phyloP scores from a whole-genome alignment of 1,284 basidiomycete genomes.

The Rhodotorula glutinis region DNA sequence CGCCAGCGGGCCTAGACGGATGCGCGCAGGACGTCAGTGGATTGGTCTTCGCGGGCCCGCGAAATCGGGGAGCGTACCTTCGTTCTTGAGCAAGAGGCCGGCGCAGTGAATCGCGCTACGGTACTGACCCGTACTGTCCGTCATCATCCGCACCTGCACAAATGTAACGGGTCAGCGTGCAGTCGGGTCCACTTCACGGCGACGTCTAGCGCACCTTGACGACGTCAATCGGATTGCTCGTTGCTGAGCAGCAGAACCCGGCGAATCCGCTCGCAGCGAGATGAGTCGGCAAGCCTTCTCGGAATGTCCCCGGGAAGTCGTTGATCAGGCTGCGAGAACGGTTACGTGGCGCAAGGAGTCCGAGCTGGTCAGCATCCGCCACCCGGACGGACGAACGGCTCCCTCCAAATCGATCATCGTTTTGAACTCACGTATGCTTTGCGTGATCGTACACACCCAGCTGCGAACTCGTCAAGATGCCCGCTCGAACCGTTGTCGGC shows the following conservation, averaged over 20 bases:
- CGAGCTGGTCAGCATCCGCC: not conserved
- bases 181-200: not conserved
- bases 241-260: slow-evolving; percentile 40
- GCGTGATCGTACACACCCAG: slow-evolving; percentile 42
- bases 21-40: not conserved
- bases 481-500: slow-evolving; percentile 42
- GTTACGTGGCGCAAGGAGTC: too few relatives aligned
- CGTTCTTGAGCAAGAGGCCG: slow-evolving; percentile 36
- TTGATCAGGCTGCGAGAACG: slow-evolving; percentile 32
- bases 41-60: too few relatives aligned
- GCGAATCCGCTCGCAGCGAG: slow-evolving; percentile 41
- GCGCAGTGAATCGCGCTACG: slow-evolving; percentile 38
- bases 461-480: slow-evolving; percentile 42
- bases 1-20: slow-evolving; percentile 36
- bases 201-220: slow-evolving; percentile 38
- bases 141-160: slow-evolving; percentile 40
- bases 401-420: too few relatives aligned
- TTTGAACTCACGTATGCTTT: slow-evolving; percentile 33
- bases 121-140: slow-evolving; percentile 38
- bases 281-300: slow-evolving; percentile 42
- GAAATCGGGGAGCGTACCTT: too few relatives aligned
- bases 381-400: too few relatives aligned
- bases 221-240: slow-evolving; percentile 42
- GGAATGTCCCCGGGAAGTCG: slow-evolving; percentile 38
- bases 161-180: not conserved